phyloP scores from a whole-genome alignment of 129 eudicot species.

The Centella asiatica region DNA sequence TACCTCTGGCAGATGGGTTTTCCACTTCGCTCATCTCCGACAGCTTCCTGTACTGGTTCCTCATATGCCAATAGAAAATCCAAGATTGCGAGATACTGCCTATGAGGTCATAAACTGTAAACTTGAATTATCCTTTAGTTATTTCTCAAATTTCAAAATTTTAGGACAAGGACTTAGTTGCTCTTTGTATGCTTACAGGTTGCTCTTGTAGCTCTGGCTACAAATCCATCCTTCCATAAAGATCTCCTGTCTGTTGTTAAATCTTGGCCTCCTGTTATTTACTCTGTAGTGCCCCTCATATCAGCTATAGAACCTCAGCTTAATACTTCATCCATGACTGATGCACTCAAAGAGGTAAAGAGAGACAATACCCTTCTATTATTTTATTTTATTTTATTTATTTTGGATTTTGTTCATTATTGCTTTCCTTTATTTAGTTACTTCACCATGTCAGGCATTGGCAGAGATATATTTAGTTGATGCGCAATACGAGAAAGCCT shows the following conservation, averaged over 20 bases:
- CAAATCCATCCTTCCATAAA: constrained; percentile 81
- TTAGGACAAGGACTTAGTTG: neutral
- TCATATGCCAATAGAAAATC: constrained; percentile 88
- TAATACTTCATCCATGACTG: constrained; percentile 75
- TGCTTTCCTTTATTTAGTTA: constrained; percentile 3
- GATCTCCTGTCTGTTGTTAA: constrained; percentile 73
- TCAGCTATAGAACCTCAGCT: constrained; percentile 90
- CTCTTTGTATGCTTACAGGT: constrained; percentile 39
- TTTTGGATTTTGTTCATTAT: constrained; percentile 14
- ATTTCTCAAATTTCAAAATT: neutral
- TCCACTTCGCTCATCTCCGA: constrained; percentile 98
- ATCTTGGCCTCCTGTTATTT: constrained; percentile 86
- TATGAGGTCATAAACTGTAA: constrained; percentile 62
- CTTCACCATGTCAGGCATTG: constrained; percentile 58
- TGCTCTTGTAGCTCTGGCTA: constrained; percentile 91
- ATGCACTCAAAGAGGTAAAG: constrained; percentile 78
- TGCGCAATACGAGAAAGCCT: constrained; percentile 88
- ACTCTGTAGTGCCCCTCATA: constrained; percentile 63
- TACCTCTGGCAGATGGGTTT: constrained; percentile 76
- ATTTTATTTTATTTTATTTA: too few relatives aligned
- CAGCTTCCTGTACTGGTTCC: constrained; percentile 96
- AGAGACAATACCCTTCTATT: neutral
- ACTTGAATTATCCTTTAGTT: neutral
- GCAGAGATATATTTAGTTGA: constrained; percentile 86
- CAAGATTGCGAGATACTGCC: constrained; percentile 89